Conservation (phyloP, 2,329 filamentous ascomycete genomes). For the Trichoderma lentiforme region DNA sequence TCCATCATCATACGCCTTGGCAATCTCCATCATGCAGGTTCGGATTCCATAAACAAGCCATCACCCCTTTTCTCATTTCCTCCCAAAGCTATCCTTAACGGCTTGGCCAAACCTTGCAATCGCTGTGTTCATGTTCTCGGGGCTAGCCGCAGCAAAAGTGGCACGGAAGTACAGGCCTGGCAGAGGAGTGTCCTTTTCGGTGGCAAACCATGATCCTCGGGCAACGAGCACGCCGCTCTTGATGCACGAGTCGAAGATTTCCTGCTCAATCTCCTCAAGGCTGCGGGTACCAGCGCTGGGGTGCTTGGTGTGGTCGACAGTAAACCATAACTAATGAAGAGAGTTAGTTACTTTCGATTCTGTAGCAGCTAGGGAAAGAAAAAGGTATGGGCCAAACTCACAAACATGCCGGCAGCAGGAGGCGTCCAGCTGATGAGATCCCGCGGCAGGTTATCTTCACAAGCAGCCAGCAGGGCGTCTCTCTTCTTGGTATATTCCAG, state of each 20-base stretch:
- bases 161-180: conserved; percentile 80
- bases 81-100: conserved; percentile 56
- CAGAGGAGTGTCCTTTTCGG: conserved; percentile 60
- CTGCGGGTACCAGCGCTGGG: conserved; percentile 53
- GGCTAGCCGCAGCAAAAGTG: conserved; percentile 80
- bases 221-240: conserved; percentile 75
- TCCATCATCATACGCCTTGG: not conserved
- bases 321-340: conserved; percentile 64
- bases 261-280: conserved; percentile 72
- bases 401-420: conserved; percentile 91
- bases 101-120: conserved; percentile 74
- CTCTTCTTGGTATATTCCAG: conserved; percentile 77
- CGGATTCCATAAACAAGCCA: not conserved
- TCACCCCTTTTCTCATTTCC: conserved; percentile 24
- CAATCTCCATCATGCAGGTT: not conserved
- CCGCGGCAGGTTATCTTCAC: conserved; percentile 70
- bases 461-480: conserved; percentile 73
- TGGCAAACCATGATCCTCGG: conserved; percentile 86
- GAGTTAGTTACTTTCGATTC: not conserved
- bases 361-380: not conserved
- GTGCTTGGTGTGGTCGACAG: conserved; percentile 64
- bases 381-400: conserved; percentile 40
- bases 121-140: conserved; percentile 66
- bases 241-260: conserved; percentile 77
- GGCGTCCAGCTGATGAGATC: conserved; percentile 76